phyloP scores from a whole-genome alignment of 345 rosid genomes.

The Gossypium raimondii region DNA sequence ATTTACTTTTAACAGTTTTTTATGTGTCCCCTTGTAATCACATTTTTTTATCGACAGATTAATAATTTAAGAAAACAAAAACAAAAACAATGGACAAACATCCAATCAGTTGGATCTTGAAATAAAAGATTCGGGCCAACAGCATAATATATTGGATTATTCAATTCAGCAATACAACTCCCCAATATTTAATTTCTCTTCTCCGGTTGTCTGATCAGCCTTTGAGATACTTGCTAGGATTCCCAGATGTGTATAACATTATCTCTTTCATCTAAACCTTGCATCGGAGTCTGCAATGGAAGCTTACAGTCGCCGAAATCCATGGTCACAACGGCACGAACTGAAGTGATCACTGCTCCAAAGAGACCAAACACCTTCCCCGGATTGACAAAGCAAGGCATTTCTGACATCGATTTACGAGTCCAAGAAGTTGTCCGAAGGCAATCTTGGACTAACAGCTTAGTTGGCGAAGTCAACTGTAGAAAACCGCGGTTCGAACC shows the following conservation, averaged over 20 bases:
- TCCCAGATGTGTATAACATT: conserved; percentile 28
- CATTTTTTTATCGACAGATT: neutral
- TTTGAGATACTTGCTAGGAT: neutral
- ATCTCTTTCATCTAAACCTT: conserved; percentile 27
- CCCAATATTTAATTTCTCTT: neutral
- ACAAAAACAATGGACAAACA: conserved; percentile 6
- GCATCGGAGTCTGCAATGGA: conserved; percentile 18
- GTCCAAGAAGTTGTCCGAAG: conserved; percentile 35
- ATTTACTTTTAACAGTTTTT: neutral
- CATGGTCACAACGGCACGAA: conserved; percentile 17
- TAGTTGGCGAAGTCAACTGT: conserved; percentile 10
- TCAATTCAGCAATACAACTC: neutral
- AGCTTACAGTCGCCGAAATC: conserved; percentile 11
- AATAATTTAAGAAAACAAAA: neutral
- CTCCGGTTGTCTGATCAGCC: neutral
- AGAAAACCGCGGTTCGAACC: conserved; percentile 36
- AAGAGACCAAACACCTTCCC: conserved; percentile 13
- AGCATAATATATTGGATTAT: neutral
- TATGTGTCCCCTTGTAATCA: neutral
- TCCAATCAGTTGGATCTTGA: neutral
- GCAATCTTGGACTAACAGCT: conserved; percentile 26
- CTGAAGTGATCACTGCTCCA: conserved; percentile 31
- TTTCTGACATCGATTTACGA: conserved; percentile 33
- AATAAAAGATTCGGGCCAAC: conserved; percentile 7
- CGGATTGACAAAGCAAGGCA: conserved; percentile 26